These are phyloP conservation scores for Sporothrix pseudoabietina DNA, from an alignment of 2,329 filamentous ascomycete species.

Conservation along the genomic window DNA sequence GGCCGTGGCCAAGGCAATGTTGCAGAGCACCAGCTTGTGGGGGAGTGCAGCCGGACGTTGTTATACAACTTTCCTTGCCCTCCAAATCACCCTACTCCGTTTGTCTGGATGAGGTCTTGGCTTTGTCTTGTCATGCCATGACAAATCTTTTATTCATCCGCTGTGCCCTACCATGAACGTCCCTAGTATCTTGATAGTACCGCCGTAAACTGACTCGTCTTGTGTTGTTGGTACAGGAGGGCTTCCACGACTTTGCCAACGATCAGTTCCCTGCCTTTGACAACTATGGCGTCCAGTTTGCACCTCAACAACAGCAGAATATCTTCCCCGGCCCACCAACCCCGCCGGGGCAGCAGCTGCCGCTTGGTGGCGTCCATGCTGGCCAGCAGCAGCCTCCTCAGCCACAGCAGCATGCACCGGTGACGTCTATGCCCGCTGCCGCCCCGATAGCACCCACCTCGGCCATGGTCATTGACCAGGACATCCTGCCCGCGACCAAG, in stretches of 20 bases:
- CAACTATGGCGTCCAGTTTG: conserved; percentile 48
- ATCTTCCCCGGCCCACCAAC: conserved; percentile 54
- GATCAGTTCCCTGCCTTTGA: conserved; percentile 56
- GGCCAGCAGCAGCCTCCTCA: conserved; percentile 38
- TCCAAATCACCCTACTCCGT: not conserved
- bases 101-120: not conserved
- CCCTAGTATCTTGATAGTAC: not conserved
- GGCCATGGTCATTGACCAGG: conserved; percentile 36
- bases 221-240: conserved; percentile 47
- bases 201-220: conserved; percentile 1
- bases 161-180: not conserved
- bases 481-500: conserved; percentile 43
- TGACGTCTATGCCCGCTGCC: conserved; percentile 1
- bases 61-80: not conserved
- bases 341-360: conserved; percentile 49
- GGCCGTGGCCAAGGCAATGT: not conserved
- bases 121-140: not conserved
- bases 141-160: not conserved
- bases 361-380: conserved; percentile 37
- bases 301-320: conserved; percentile 34
- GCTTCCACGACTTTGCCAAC: conserved; percentile 51
- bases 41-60: not conserved
- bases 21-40: not conserved
- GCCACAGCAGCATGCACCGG: conserved; percentile 30
- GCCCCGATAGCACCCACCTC: conserved; percentile 8